Base-by-base conservation (phyloP, 2,329 filamentous ascomycete species). In the Epichloe sylvatica region DNA sequence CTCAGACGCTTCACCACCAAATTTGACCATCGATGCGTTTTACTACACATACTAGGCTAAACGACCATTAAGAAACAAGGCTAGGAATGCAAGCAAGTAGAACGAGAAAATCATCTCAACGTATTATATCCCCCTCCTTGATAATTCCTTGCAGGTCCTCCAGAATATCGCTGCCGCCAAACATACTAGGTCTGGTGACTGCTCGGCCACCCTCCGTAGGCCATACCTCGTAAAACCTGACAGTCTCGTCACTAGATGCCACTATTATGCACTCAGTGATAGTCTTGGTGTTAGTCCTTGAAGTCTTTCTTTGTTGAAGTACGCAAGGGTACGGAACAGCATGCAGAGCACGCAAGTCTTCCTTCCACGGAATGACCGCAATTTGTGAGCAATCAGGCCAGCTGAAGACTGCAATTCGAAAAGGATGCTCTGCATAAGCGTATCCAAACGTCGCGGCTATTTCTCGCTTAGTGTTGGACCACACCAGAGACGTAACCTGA, bases 201-300 rank as follows among this genome's bases (percentile, higher is more conserved):
- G 73, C 76, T 8, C 70, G 68, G 59, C 77, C 82, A 56, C 70
- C 73, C 39, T 75, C 70, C 2, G 78, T 76, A n/a, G 77, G 75
- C 92, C 90, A 97, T 11, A 98, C 81, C 68, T 97, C 90, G 64
- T 97, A 89, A 60, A 97, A 97, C 62, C 92, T 92, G 65, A 97
- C 84, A 57, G 80, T 94, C 62, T 88, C 83, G 66, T 97, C 90
- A 61, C 89, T 95, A 41, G 87, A 85, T 15, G 90, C 91, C 48
- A 98, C 84, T 17, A 96, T 85, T 56, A 98, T 83, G 62, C 89
- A 94, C 0, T 57, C 68, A 60, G 72, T 67, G 62, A 61, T 51
- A 50, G 56, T 40, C 47, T 58, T 53, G 52, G 57, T 9, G 43
- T 51, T 54, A 46, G 47, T 57, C 57, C 21, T 59, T 51, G 42